These are phyloP conservation scores for Ascochyta viciae-villosae DNA, from an alignment of 2,329 filamentous ascomycete species.

Conservation along the genomic window DNA sequence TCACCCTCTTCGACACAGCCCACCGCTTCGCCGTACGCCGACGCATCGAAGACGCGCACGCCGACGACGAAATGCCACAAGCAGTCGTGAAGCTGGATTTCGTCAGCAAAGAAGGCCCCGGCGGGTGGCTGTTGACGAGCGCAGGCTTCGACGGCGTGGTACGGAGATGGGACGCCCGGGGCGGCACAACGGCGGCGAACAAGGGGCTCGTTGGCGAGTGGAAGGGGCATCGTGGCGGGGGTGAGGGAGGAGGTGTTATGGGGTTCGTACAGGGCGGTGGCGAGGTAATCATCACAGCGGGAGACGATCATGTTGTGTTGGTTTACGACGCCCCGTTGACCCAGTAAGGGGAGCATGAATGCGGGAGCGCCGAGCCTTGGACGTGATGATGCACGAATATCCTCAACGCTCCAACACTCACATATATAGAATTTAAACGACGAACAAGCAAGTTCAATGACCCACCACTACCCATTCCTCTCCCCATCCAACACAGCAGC, in stretches of 20 bases:
- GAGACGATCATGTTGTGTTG: slow-evolving; percentile 70
- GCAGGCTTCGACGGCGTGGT: slow-evolving; percentile 94
- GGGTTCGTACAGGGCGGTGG: slow-evolving; percentile 86
- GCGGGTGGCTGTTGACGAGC: slow-evolving; percentile 77
- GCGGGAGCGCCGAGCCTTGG: too few relatives aligned
- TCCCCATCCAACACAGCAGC: too few relatives aligned
- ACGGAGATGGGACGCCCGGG: slow-evolving; percentile 82
- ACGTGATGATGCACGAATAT: too few relatives aligned
- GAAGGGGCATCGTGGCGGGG: slow-evolving; percentile 85
- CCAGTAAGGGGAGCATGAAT: background rate
- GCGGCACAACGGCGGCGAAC: slow-evolving; percentile 69
- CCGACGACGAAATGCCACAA: slow-evolving; percentile 73
- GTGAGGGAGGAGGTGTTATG: slow-evolving; percentile 86
- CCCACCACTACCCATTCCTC: too few relatives aligned
- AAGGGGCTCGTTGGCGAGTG: slow-evolving; percentile 83
- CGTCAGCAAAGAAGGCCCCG: slow-evolving; percentile 58
- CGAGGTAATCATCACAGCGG: slow-evolving; percentile 81
- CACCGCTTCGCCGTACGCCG: slow-evolving; percentile 86
- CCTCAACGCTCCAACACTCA: too few relatives aligned
- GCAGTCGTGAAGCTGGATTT: slow-evolving; percentile 95
- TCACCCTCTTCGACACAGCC: slow-evolving; percentile 85
- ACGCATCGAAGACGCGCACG: slow-evolving; percentile 82
- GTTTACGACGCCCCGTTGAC: slow-evolving; percentile 36
- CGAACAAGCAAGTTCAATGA: too few relatives aligned
- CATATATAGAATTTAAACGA: too few relatives aligned